These are phyloP conservation scores for Bretziella fagacearum DNA, from an alignment of 2,329 filamentous ascomycete species.

Conservation along the genomic window DNA sequence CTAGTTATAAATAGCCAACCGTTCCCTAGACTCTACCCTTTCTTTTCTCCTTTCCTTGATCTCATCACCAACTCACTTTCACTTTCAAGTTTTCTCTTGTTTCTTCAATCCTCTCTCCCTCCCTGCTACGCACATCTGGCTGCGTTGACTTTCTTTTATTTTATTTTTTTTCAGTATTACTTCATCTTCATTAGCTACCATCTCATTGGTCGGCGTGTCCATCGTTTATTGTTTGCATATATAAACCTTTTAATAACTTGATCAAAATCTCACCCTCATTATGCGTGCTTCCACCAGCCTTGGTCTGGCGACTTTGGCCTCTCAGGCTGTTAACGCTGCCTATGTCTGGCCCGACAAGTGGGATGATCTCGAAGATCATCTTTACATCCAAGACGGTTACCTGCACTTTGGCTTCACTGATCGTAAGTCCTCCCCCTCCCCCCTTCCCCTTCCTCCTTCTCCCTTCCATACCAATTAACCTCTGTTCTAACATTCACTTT, in stretches of 20 bases:
- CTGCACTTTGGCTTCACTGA: slow-evolving; percentile 17
- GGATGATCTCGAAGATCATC: slow-evolving; percentile 17
- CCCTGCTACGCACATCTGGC: no score
- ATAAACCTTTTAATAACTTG: not conserved
- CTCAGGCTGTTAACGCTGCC: slow-evolving; percentile 10
- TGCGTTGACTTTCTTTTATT: no score
- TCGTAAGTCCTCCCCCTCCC: slow-evolving; percentile 13
- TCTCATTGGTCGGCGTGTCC: not conserved
- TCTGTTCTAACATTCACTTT: no score
- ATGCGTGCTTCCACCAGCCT: slow-evolving; percentile 4
- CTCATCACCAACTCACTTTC: no score
- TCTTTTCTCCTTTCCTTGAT: no score
- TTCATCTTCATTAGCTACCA: not conserved
- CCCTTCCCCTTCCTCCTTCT: slow-evolving; percentile 12
- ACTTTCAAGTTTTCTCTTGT: no score
- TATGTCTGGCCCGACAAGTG: slow-evolving; percentile 17
- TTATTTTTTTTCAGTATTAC: not conserved
- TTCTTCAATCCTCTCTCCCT: no score
- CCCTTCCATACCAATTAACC: not conserved
- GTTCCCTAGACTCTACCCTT: no score
- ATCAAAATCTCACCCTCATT: not conserved
- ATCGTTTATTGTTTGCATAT: not conserved
- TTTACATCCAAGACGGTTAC: slow-evolving; percentile 17
- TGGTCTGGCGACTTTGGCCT: not conserved
- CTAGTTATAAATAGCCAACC: no score